Percentiles rank a stretch among this genome's conserved stretches.
Evolutionary conservation across 2,329 filamentous ascomycete genomes (phyloP).

Genomic region (Endothia cerciana): DNA sequence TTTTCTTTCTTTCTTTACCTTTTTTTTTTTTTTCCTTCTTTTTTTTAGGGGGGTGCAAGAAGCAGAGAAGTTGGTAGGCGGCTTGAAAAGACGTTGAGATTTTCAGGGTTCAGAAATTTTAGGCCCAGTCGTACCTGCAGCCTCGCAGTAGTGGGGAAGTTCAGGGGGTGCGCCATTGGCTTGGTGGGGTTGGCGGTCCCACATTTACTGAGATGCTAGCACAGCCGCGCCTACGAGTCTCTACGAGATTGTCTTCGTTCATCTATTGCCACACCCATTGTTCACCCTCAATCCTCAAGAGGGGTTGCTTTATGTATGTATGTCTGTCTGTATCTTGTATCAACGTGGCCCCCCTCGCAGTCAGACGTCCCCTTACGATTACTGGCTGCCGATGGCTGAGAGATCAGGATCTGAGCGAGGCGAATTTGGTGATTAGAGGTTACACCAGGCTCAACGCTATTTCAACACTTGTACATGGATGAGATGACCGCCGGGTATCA

Average conservation of each 20-base stretch:
- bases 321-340: too few relatives aligned
- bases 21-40: too few relatives aligned
- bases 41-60: too few relatives aligned
- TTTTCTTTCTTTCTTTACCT: too few relatives aligned
- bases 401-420: not conserved
- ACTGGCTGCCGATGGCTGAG: not conserved
- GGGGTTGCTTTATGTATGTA: too few relatives aligned
- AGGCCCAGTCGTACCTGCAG: slow-evolving; percentile 19
- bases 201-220: not conserved
- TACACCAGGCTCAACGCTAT: not conserved
- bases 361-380: not conserved
- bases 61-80: not conserved
- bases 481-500: not conserved
- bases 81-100: not conserved
- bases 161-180: slow-evolving; percentile 13
- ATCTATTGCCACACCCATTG: not conserved
- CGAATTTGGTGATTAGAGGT: not conserved
- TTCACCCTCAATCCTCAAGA: not conserved
- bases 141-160: slow-evolving; percentile 24
- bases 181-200: not conserved
- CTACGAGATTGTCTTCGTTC: not conserved
- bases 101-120: slow-evolving; percentile 26
- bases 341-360: too few relatives aligned
- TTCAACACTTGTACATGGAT: not conserved
- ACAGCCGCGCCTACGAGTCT: slow-evolving; percentile 18